phyloP scores from a whole-genome alignment of 805 yeast species.

The Spathaspora hagerdaliae region DNA sequence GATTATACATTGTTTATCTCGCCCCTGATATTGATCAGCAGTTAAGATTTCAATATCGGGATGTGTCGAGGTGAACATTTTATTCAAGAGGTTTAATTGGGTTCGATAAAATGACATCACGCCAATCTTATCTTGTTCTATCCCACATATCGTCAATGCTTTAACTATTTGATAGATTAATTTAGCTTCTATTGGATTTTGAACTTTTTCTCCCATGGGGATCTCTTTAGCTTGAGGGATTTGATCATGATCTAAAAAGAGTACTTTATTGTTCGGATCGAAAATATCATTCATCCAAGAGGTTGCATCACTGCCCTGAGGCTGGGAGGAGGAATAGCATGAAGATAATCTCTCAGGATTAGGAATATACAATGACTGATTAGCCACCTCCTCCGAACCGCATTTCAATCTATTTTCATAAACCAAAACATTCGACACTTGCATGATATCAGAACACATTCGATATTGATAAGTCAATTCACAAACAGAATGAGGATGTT shows the following conservation, averaged over 20 bases:
- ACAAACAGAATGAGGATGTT: slow-evolving; percentile 69
- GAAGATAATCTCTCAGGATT: slow-evolving; percentile 18
- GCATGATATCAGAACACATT: slow-evolving; percentile 89
- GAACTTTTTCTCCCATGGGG: slow-evolving; percentile 59
- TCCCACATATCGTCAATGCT: slow-evolving; percentile 57
- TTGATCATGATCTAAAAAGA: slow-evolving; percentile 76
- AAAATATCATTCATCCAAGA: slow-evolving; percentile 59
- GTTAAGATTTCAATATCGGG: slow-evolving; percentile 71
- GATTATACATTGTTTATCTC: slow-evolving; percentile 89
- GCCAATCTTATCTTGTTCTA: slow-evolving; percentile 60
- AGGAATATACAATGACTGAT: slow-evolving; percentile 52
- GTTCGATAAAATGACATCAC: slow-evolving; percentile 87
- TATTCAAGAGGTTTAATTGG: slow-evolving; percentile 47
- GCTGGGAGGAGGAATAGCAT: too few relatives aligned
- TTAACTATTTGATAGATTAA: slow-evolving; percentile 61
- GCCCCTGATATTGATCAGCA: slow-evolving; percentile 94
- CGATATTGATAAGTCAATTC: slow-evolving; percentile 83
- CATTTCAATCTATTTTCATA: slow-evolving; percentile 75
- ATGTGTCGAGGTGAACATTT: slow-evolving; percentile 21
- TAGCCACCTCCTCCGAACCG: slow-evolving; percentile 63
- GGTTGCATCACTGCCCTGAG: slow-evolving; percentile 6
- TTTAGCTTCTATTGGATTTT: slow-evolving; percentile 69
- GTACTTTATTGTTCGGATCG: slow-evolving; percentile 53
- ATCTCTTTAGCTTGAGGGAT: slow-evolving; percentile 53
- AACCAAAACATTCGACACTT: slow-evolving; percentile 71